Conservation (phyloP, 495 filamentous ascomycete species). For the Astrothelium subdiscretum region DNA sequence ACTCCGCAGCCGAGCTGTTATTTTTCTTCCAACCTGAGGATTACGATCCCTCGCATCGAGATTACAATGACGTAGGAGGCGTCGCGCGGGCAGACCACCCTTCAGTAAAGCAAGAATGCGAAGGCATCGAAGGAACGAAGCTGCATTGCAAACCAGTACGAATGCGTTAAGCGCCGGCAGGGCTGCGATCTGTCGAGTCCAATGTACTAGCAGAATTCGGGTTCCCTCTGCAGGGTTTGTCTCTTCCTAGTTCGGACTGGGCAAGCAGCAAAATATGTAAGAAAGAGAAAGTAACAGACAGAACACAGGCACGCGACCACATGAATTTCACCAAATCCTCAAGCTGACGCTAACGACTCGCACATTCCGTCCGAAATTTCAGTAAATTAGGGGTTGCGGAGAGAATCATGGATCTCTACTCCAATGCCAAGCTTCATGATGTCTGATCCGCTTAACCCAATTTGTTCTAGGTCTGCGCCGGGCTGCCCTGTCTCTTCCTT, state of each 20-base stretch:
- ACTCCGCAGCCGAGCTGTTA: neutral
- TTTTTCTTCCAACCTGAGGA: neutral
- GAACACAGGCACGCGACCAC: neutral
- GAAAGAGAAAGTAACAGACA: no score
- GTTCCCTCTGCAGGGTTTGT: neutral
- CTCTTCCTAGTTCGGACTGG: neutral
- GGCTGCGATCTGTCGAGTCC: neutral
- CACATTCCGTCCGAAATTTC: neutral
- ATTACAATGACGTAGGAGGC: neutral
- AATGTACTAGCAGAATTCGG: neutral
- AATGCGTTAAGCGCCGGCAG: neutral
- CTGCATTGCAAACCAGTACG: neutral
- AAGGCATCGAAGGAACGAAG: neutral
- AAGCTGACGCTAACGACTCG: neutral
- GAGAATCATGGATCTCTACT: neutral
- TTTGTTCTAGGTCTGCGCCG: no score
- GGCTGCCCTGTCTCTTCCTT: no score
- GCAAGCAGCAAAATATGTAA: neutral
- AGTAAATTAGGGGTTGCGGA: neutral
- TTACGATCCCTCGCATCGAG: neutral
- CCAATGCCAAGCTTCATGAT: neutral
- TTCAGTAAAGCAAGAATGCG: neutral
- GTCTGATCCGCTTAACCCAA: no score
- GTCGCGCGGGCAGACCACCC: neutral
- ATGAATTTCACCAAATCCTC: neutral